Percentiles rank a stretch among this genome's conserved stretches.
Conservation (phyloP, 441 rosid species). For the Syzygium malaccense region DNA sequence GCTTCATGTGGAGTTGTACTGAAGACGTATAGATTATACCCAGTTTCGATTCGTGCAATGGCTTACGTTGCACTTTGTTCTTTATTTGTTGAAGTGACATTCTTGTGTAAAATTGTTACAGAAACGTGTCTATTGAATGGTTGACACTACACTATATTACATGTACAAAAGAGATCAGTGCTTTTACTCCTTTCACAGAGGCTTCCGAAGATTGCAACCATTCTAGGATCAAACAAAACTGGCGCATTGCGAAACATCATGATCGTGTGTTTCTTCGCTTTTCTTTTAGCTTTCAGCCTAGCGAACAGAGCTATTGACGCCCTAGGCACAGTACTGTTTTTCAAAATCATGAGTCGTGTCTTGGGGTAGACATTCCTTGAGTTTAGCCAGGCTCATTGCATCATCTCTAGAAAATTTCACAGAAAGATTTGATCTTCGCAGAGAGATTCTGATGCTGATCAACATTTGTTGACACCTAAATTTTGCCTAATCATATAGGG, state of each 20-base stretch:
- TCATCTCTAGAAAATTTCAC: neutral
- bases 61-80: neutral
- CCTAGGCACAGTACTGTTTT: neutral
- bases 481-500: no score
- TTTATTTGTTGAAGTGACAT: neutral
- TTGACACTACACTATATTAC: neutral
- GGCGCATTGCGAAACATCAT: neutral
- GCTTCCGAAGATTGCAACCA: fast-evolving
- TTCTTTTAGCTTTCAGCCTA: neutral
- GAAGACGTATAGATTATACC: neutral
- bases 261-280: neutral
- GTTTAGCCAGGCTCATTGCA: neutral
- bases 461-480: no score
- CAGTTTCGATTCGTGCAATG: neutral
- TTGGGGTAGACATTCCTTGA: neutral
- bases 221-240: neutral
- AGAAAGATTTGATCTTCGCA: neutral
- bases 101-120: neutral
- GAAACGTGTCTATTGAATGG: neutral
- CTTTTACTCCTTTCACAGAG: neutral
- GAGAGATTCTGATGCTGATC: neutral
- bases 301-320: neutral
- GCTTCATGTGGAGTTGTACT: neutral
- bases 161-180: neutral
- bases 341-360: neutral